Evolutionary conservation across 345 rosid genomes (phyloP).

Genomic region (Microthlaspi erraticum): DNA sequence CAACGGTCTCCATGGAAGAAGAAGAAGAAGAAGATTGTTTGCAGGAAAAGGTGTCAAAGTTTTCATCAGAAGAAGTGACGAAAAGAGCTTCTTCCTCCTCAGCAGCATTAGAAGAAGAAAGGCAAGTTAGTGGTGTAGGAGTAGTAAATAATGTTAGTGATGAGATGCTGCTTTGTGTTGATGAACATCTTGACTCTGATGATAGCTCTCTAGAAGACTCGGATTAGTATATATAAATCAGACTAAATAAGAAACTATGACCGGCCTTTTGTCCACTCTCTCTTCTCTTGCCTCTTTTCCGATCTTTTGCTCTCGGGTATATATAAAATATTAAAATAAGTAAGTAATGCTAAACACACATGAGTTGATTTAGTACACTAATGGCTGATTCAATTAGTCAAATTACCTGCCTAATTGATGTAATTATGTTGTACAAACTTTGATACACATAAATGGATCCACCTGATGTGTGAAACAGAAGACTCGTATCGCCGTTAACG

Average conservation of each 20-base stretch:
- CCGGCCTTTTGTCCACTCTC: not conserved
- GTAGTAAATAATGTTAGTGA: conserved; percentile 45
- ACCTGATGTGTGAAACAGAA: conserved; percentile 20
- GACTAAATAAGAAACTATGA: not conserved
- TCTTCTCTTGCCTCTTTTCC: too few relatives aligned
- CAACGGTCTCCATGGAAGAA: conserved; percentile 6
- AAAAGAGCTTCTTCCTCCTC: conserved; percentile 21
- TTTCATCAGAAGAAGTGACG: conserved; percentile 42
- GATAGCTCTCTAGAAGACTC: conserved; percentile 35
- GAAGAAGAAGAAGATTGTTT: conserved; percentile 32
- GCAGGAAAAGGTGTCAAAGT: conserved; percentile 55
- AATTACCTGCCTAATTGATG: conserved; percentile 20
- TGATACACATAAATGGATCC: conserved; percentile 26
- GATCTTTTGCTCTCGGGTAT: too few relatives aligned
- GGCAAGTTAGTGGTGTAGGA: conserved; percentile 40
- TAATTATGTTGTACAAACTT: conserved; percentile 12
- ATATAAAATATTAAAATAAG: too few relatives aligned
- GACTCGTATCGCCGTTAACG: conserved; percentile 28
- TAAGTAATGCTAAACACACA: not conserved
- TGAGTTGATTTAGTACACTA: not conserved
- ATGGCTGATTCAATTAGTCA: conserved; percentile 21
- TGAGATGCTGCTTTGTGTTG: conserved; percentile 49
- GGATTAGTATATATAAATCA: conserved; percentile 12
- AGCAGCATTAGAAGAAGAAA: conserved; percentile 32
- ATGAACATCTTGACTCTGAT: conserved; percentile 46